Evolutionary conservation across 192 early-diverging fungal species (phyloP).

Genomic region (Umbelopsis sp.): DNA sequence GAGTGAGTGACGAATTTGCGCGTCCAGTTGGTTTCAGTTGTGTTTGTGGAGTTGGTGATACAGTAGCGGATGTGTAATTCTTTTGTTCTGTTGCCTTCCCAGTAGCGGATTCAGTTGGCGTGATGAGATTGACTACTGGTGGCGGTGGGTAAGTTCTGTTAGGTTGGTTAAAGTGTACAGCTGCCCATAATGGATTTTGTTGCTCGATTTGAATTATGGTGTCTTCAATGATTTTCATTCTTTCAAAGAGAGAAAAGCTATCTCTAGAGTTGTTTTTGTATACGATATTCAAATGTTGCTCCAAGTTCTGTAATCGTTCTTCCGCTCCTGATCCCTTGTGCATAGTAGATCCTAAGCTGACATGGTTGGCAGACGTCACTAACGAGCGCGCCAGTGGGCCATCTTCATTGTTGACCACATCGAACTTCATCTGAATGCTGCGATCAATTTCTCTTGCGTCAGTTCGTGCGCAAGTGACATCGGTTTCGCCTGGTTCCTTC

Average conservation of each 20-base stretch:
- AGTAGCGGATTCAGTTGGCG: background rate
- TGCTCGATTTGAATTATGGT: constrained; percentile 74
- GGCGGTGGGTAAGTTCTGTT: constrained; percentile 49
- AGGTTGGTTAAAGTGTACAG: constrained; percentile 77
- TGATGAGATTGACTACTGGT: constrained; percentile 24
- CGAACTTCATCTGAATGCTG: constrained; percentile 78
- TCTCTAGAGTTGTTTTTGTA: constrained; percentile 48
- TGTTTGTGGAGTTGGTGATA: constrained; percentile 21
- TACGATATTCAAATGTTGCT: constrained; percentile 71
- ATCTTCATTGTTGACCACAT: constrained; percentile 67
- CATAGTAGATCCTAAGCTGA: background rate
- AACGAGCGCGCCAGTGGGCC: constrained; percentile 64
- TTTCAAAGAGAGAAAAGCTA: constrained; percentile 40
- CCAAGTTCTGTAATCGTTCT: constrained; percentile 71
- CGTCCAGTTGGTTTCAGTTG: constrained; percentile 46
- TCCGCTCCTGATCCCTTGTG: constrained; percentile 27
- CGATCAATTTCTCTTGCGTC: constrained; percentile 74
- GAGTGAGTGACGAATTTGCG: constrained; percentile 53
- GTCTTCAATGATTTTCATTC: constrained; percentile 77
- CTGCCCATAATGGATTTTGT: constrained; percentile 79
- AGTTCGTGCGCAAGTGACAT: constrained; percentile 64
- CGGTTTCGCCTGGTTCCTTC: constrained; percentile 29
- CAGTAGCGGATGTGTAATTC: constrained; percentile 14
- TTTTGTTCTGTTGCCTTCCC: background rate
- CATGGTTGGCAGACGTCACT: background rate